Evolutionary conservation across 179 eudicot genomes (phyloP).

Genomic region (Spergularia azorica): DNA sequence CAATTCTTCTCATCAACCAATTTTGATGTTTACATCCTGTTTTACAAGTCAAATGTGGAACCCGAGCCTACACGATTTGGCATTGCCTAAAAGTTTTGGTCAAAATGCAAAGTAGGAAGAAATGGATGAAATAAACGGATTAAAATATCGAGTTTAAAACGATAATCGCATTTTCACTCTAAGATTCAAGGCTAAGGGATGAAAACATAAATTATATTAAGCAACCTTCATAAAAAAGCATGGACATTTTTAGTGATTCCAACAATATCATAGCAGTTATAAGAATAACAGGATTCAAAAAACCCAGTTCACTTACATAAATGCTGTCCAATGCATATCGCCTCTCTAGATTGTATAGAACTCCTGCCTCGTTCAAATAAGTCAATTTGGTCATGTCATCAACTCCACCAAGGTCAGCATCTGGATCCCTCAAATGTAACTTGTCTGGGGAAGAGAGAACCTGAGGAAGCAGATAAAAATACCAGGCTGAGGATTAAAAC

Average conservation of each 20-base stretch:
- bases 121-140: too few relatives aligned
- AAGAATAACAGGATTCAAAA: background rate
- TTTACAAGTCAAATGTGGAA: too few relatives aligned
- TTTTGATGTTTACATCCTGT: too few relatives aligned
- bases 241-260: background rate
- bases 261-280: background rate
- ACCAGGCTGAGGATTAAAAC: slow-evolving; percentile 5
- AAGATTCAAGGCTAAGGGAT: background rate
- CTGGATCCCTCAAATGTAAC: slow-evolving; percentile 77
- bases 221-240: background rate
- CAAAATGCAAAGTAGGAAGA: too few relatives aligned
- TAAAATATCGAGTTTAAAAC: too few relatives aligned
- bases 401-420: slow-evolving; percentile 94
- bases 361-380: slow-evolving; percentile 96
- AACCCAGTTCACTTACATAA: slow-evolving; percentile 58
- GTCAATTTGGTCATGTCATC: slow-evolving; percentile 99
- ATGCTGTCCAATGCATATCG: slow-evolving; percentile 91
- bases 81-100: too few relatives aligned
- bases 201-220: background rate
- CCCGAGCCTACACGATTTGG: too few relatives aligned
- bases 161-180: too few relatives aligned
- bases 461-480: slow-evolving; percentile 35
- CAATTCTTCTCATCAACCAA: too few relatives aligned
- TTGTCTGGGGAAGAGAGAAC: slow-evolving; percentile 62
- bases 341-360: slow-evolving; percentile 85